Percentiles rank a stretch among this genome's conserved stretches.
Evolutionary conservation across 176 grass and related monocot species (phyloP).

Genomic region (Avena sativa): DNA sequence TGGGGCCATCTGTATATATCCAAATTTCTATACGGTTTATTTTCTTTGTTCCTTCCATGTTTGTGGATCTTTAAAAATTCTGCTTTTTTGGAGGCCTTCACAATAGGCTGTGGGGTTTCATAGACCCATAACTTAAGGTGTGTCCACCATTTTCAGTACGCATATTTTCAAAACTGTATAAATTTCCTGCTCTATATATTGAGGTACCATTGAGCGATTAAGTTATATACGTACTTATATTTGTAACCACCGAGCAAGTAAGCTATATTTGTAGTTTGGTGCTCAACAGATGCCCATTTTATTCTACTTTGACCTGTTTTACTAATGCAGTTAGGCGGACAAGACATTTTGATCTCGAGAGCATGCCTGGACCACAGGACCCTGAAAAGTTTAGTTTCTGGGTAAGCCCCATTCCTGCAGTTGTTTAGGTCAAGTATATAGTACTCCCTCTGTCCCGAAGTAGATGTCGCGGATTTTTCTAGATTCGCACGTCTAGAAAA

Average conservation of each 20-base stretch:
- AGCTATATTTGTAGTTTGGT: slow-evolving; percentile 23
- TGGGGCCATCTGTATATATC: not conserved
- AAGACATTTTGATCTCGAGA: slow-evolving; percentile 74
- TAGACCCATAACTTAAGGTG: not conserved
- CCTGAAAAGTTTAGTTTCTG: slow-evolving; percentile 98
- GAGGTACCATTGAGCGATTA: not conserved
- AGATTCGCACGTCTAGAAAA: too few relatives aligned
- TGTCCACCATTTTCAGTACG: slow-evolving; percentile 1
- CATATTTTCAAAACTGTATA: not conserved
- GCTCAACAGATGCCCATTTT: not conserved
- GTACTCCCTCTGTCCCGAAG: not conserved
- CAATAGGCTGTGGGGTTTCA: not conserved
- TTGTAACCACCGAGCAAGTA: not conserved
- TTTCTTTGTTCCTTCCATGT: slow-evolving; percentile 1
- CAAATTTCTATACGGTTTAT: slow-evolving; percentile 9
- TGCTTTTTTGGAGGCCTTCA: not conserved
- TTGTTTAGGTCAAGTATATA: slow-evolving; percentile 22
- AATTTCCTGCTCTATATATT: slow-evolving; percentile 12
- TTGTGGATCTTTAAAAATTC: not conserved
- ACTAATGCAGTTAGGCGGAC: slow-evolving; percentile 67
- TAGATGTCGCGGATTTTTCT: too few relatives aligned
- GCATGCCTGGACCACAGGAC: slow-evolving; percentile 79
- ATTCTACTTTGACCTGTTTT: slow-evolving; percentile 40
- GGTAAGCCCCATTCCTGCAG: slow-evolving; percentile 47
- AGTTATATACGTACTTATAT: too few relatives aligned